Evolutionary conservation across 2,329 filamentous ascomycete genomes (phyloP).

Genomic region (Lasiodiplodia theobromae): DNA sequence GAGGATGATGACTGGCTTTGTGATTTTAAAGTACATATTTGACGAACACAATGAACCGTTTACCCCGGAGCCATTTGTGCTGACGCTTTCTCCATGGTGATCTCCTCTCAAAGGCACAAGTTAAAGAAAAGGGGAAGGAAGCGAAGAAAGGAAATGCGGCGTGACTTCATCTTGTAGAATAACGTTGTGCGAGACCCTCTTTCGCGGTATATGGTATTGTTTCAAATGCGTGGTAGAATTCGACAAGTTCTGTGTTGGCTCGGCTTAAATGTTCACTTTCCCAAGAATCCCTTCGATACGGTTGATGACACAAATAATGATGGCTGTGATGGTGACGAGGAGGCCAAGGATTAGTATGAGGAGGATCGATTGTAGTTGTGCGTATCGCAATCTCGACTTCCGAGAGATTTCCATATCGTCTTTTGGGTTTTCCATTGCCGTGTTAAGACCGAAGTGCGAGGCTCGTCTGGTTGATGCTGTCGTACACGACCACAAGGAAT

Average conservation of each 20-base stretch:
- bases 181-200: neutral
- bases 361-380: constrained; percentile 1
- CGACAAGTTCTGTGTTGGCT: no score
- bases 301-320: neutral
- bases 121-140: neutral
- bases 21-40: constrained; percentile 8
- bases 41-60: neutral
- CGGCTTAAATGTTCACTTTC: neutral
- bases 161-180: neutral
- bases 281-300: neutral
- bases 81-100: neutral
- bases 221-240: neutral
- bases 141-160: neutral
- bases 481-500: neutral
- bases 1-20: no score
- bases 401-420: neutral
- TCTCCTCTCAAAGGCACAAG: neutral
- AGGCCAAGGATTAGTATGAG: constrained; percentile 2
- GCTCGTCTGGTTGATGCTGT: neutral
- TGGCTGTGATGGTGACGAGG: constrained; percentile 3
- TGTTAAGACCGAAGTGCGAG: no score
- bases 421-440: neutral
- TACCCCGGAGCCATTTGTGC: neutral
- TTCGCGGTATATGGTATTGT: neutral
- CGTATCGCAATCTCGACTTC: neutral